Evolutionary conservation across 2,329 filamentous ascomycete genomes (phyloP).

Genomic region (Curvularia eragrostidis): DNA sequence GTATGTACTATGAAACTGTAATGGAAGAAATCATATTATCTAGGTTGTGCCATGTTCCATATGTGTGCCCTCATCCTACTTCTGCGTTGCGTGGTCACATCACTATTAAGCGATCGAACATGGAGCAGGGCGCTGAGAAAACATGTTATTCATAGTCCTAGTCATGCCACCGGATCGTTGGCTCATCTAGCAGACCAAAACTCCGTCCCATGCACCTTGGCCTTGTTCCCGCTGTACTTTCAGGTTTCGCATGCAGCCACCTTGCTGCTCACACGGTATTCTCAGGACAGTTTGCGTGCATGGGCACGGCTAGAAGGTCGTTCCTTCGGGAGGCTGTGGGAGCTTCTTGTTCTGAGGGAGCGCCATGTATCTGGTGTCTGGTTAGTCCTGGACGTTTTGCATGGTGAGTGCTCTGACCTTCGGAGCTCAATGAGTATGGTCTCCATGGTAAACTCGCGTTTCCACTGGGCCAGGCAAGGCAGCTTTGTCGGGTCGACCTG

Average conservation of each 20-base stretch:
- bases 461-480: constrained; percentile 88
- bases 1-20: too few species aligned
- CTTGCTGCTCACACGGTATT: not conserved
- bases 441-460: constrained; percentile 93
- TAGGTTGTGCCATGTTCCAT: too few species aligned
- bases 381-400: constrained; percentile 11
- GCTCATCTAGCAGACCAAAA: constrained; percentile 29
- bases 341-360: constrained; percentile 91
- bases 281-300: not conserved
- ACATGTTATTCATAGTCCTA: constrained; percentile 17
- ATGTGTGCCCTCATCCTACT: too few species aligned
- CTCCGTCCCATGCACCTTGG: constrained; percentile 43
- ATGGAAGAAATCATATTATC: too few species aligned
- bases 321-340: constrained; percentile 88
- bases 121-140: not conserved
- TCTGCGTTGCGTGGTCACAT: not conserved
- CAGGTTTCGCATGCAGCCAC: constrained; percentile 1
- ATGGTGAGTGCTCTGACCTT: constrained; percentile 60
- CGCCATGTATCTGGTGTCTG: constrained; percentile 79
- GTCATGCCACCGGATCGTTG: constrained; percentile 16
- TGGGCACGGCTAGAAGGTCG: constrained; percentile 57
- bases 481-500: constrained; percentile 84
- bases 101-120: not conserved
- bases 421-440: constrained; percentile 86
- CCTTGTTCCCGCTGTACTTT: constrained; percentile 15